These are phyloP conservation scores for Yamadazyma insecticola DNA, from an alignment of 805 yeast genomes.

Conservation along the genomic window DNA sequence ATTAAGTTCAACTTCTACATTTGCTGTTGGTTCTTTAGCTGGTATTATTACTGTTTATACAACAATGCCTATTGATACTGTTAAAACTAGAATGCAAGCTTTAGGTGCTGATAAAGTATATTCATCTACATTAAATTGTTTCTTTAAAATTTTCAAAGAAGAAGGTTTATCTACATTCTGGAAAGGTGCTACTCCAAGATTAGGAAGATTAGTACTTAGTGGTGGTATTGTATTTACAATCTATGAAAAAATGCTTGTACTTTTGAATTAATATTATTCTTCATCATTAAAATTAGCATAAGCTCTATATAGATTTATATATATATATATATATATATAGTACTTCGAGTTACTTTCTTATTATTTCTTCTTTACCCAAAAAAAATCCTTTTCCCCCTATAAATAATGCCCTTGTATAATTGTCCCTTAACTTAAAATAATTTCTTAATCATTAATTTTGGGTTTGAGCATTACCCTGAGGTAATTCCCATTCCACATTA, in stretches of 20 bases:
- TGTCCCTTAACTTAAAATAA: no score
- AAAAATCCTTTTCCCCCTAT: no score
- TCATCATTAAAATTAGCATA: slow-evolving; percentile 5
- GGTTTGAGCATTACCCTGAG: no score
- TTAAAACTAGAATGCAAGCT: slow-evolving; percentile 96
- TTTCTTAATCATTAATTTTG: no score
- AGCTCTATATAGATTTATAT: not conserved
- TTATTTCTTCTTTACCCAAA: no score
- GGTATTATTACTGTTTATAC: slow-evolving; percentile 87
- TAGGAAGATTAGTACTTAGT: slow-evolving; percentile 85
- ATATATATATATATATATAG: no score
- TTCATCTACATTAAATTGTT: slow-evolving; percentile 76
- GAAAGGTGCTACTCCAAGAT: slow-evolving; percentile 97
- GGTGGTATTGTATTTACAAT: slow-evolving; percentile 98
- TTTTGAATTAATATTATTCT: slow-evolving; percentile 32
- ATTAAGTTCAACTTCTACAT: slow-evolving; percentile 73
- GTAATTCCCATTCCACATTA: no score
- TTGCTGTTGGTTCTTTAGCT: slow-evolving; percentile 84
- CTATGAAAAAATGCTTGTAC: slow-evolving; percentile 78
- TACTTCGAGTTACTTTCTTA: no score
- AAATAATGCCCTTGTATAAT: no score
- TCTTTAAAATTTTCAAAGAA: slow-evolving; percentile 68
- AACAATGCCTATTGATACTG: slow-evolving; percentile 95
- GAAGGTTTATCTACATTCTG: slow-evolving; percentile 92
- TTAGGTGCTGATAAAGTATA: slow-evolving; percentile 71